Conservation (phyloP, 1,284 basidiomycete species). For the Rhodotorula mucilaginosa region DNA sequence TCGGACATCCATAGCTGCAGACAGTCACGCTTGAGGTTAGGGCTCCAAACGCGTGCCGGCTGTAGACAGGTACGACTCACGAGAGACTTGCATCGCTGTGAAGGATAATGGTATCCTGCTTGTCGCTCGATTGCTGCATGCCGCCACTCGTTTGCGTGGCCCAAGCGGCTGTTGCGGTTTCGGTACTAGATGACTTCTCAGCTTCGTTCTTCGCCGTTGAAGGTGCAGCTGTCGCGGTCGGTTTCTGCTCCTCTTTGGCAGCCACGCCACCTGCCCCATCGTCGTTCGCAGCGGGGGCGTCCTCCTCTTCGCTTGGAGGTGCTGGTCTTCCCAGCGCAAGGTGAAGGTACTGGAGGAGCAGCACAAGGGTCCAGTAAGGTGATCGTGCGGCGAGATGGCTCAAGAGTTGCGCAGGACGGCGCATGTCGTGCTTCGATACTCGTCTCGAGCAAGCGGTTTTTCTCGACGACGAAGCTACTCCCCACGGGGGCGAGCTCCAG, state of each 20-base stretch:
- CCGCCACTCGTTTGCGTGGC: conserved; percentile 5
- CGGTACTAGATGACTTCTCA: not conserved
- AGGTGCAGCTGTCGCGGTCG: not conserved
- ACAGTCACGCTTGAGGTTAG: no score
- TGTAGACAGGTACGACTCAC: not conserved
- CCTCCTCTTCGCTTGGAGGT: no score
- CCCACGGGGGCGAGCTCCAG: not conserved
- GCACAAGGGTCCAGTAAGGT: not conserved
- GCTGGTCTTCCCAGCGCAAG: not conserved
- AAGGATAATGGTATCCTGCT: not conserved
- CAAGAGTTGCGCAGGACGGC: no score
- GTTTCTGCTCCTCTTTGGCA: not conserved
- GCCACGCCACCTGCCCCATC: not conserved
- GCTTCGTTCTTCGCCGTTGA: not conserved
- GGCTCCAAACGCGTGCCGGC: no score
- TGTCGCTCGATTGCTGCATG: conserved; percentile 1
- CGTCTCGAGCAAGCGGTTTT: no score
- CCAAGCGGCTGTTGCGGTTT: not conserved
- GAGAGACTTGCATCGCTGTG: not conserved
- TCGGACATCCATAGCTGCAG: conserved; percentile 18
- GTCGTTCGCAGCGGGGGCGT: not conserved
- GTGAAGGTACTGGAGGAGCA: not conserved
- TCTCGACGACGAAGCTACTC: not conserved
- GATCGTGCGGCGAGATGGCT: no score
- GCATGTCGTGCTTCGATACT: no score